Evolutionary conservation across 371 early-diverging fungal species (phyloP).

Genomic region (Haplosporangium sp.): DNA sequence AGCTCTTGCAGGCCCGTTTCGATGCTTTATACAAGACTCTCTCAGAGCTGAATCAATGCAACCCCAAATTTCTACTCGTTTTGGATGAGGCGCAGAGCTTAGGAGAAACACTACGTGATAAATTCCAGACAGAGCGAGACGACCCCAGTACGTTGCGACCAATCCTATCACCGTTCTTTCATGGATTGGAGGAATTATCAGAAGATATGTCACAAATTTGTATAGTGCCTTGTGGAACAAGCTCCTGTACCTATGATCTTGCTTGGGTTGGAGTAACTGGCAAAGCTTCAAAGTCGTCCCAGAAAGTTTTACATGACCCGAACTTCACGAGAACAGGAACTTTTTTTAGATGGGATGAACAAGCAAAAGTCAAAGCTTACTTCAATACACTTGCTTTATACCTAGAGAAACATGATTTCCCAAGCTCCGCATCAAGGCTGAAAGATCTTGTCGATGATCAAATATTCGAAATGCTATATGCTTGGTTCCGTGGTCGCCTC

Average conservation of each 20-base stretch:
- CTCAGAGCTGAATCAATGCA: constrained; percentile 3
- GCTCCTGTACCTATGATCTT: constrained; percentile 12
- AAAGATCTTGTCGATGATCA: constrained; percentile 2
- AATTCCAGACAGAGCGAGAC: not conserved
- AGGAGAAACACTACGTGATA: not conserved
- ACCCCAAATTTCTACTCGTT: constrained; percentile 28
- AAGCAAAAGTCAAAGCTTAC: constrained; percentile 6
- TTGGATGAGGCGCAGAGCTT: constrained; percentile 26
- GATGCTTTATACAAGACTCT: not conserved
- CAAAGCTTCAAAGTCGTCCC: not conserved
- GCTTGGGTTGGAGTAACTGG: constrained; percentile 1
- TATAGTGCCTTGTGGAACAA: constrained; percentile 24
- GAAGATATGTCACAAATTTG: not conserved
- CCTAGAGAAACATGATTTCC: constrained; percentile 12
- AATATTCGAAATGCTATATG: constrained; percentile 10
- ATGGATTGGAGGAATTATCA: constrained; percentile 11
- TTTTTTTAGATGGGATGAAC: constrained; percentile 18
- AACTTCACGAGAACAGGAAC: not conserved
- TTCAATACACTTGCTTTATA: not conserved
- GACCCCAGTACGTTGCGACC: not conserved
- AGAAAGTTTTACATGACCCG: not conserved
- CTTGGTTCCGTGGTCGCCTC: constrained; percentile 19
- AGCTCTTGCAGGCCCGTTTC: constrained; percentile 10
- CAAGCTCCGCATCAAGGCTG: constrained; percentile 1
- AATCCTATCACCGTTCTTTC: constrained; percentile 14